A percentile compares a stretch with the other conserved stretches of the same genome.
phyloP scores from a whole-genome alignment of 164 flowering plant genomes.

The Macadamia integrifolia region DNA sequence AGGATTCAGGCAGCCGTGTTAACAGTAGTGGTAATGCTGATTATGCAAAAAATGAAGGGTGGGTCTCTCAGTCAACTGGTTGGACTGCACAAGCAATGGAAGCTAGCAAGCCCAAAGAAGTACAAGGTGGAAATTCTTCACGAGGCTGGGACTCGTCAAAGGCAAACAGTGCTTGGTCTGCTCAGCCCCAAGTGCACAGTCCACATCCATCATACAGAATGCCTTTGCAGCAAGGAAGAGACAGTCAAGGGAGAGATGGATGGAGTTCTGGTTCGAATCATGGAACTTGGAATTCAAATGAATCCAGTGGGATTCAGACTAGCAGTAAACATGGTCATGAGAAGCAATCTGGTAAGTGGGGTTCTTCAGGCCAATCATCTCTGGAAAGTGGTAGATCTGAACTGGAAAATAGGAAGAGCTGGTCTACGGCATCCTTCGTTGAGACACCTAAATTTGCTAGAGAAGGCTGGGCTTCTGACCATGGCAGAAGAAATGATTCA shows the following conservation, averaged over 20 bases:
- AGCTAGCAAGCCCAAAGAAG: conserved; percentile 19
- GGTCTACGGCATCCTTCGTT: conserved; percentile 21
- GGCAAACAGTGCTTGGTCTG: conserved; percentile 26
- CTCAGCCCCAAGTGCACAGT: conserved; percentile 19
- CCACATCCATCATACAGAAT: conserved; percentile 21
- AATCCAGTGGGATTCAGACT: conserved; percentile 8
- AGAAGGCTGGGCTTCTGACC: conserved; percentile 26
- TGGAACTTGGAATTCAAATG: conserved; percentile 21
- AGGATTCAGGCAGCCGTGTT: conserved; percentile 9
- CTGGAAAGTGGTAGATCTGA: conserved; percentile 22
- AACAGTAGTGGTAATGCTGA: conserved; percentile 8
- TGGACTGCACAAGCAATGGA: conserved; percentile 18
- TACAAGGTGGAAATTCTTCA: conserved; percentile 18
- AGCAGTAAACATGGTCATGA: conserved; percentile 9
- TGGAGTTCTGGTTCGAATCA: conserved; percentile 24
- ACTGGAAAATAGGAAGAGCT: neutral
- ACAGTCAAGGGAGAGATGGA: conserved; percentile 24
- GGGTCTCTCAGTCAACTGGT: conserved; percentile 25
- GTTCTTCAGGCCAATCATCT: conserved; percentile 23
- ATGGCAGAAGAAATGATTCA: conserved; percentile 14
- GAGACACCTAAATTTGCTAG: conserved; percentile 24
- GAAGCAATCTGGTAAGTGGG: conserved; percentile 7
- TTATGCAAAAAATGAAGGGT: conserved; percentile 5
- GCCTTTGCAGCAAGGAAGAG: conserved; percentile 21
- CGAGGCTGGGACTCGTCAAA: conserved; percentile 25